Evolutionary conservation across 2,329 filamentous ascomycete genomes (phyloP).

Genomic region (Fusarium anguioides): DNA sequence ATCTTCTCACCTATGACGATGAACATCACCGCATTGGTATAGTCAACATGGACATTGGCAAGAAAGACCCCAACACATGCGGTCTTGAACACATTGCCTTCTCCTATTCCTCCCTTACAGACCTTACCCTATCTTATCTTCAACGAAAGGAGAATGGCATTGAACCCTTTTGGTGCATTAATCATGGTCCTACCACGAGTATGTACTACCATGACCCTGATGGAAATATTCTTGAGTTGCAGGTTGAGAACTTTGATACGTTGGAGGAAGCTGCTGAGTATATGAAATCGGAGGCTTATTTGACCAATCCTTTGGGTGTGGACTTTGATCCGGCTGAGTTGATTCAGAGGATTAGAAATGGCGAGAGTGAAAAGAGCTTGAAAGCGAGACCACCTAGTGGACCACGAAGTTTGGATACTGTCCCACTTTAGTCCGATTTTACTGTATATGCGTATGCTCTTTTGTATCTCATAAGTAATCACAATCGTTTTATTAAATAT

Average conservation of each 20-base stretch:
- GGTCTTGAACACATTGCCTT: not conserved
- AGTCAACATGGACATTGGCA: not conserved
- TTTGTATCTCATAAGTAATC: no score
- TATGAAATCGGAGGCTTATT: not conserved
- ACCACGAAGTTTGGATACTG: not conserved
- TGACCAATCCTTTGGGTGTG: not conserved
- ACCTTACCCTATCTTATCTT: not conserved
- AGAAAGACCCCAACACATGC: not conserved
- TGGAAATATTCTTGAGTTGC: not conserved
- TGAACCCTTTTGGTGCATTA: not conserved
- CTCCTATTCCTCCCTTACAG: not conserved
- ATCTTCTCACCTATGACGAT: not conserved
- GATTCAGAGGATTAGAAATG: not conserved
- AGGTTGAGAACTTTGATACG: not conserved
- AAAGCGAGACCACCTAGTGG: not conserved
- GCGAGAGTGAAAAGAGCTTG: not conserved
- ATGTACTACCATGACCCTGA: not conserved
- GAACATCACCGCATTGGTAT: not conserved
- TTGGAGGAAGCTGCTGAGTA: not conserved
- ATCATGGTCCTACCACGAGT: not conserved
- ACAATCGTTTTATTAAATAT: no score
- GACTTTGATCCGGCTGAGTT: not conserved
- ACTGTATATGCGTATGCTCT: no score
- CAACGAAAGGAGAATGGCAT: not conserved
- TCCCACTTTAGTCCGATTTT: not conserved